Conservation (phyloP, 495 filamentous ascomycete genomes). For the Chaetomium cochliodes region DNA sequence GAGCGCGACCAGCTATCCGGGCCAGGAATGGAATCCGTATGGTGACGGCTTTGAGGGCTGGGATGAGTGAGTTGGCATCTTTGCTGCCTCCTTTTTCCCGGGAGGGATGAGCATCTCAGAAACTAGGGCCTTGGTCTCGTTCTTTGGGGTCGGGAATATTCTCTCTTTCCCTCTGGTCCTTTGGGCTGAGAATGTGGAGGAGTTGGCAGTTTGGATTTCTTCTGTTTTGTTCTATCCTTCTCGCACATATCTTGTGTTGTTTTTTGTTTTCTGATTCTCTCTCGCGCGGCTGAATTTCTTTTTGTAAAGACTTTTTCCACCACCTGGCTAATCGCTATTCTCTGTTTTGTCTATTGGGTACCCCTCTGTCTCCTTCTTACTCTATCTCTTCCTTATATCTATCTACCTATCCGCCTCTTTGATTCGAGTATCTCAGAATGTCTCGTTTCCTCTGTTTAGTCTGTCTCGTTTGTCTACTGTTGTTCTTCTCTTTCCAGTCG, state of each 20-base stretch:
- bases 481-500: not conserved
- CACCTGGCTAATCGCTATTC: not conserved
- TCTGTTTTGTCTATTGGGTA: no score
- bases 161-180: no score
- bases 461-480: not conserved
- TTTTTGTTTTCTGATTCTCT: not conserved
- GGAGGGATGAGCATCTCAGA: no score
- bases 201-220: not conserved
- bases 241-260: not conserved
- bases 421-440: no score
- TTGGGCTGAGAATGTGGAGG: no score
- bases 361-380: not conserved
- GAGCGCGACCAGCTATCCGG: conserved; percentile 77
- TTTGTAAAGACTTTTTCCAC: not conserved
- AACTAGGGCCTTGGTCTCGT: no score
- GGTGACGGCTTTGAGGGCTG: conserved; percentile 34
- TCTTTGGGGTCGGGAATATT: no score
- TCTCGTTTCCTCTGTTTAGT: not conserved
- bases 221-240: conserved; percentile 4
- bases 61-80: not conserved
- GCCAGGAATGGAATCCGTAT: conserved; percentile 78
- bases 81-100: not conserved
- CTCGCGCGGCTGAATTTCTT: not conserved
- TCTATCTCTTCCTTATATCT: not conserved
- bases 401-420: not conserved